phyloP scores from a whole-genome alignment of 108 stramenopile genomes.

The Cyclotella sp. region DNA sequence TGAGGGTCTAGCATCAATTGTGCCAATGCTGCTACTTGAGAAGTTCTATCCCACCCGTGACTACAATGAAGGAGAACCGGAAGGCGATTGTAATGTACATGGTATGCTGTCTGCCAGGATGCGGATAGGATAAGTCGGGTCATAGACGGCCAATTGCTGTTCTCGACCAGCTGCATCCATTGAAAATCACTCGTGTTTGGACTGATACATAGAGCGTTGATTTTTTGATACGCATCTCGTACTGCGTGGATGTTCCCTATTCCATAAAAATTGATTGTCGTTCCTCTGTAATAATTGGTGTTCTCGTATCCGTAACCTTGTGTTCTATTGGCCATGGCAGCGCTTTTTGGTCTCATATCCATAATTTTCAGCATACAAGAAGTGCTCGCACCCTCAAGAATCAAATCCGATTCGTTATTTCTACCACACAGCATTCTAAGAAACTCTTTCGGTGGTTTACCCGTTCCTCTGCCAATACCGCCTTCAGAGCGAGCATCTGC shows the following conservation, averaged over 20 bases:
- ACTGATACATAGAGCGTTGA: slow-evolving; percentile 66
- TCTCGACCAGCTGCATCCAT: slow-evolving; percentile 84
- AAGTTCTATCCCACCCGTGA: slow-evolving; percentile 99
- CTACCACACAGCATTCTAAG: slow-evolving; percentile 63
- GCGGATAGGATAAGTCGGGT: slow-evolving; percentile 88
- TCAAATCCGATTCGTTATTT: slow-evolving; percentile 55
- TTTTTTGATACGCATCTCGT: slow-evolving; percentile 81
- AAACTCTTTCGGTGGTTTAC: slow-evolving; percentile 40
- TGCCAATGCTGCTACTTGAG: slow-evolving; percentile 90
- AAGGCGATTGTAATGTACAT: slow-evolving; percentile 84
- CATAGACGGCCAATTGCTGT: slow-evolving; percentile 92
- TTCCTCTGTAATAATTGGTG: slow-evolving; percentile 82
- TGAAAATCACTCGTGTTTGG: slow-evolving; percentile 61
- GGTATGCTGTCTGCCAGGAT: slow-evolving; percentile 86
- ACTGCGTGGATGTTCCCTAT: slow-evolving; percentile 93
- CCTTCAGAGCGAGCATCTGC: slow-evolving; percentile 32
- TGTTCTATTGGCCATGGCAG: slow-evolving; percentile 90
- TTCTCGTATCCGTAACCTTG: slow-evolving; percentile 93
- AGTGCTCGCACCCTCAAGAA: slow-evolving; percentile 45
- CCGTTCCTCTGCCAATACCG: slow-evolving; percentile 30
- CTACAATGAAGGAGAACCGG: slow-evolving; percentile 97
- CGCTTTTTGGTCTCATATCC: slow-evolving; percentile 86
- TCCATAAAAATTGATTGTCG: slow-evolving; percentile 83
- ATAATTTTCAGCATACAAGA: slow-evolving; percentile 81
- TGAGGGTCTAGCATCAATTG: slow-evolving; percentile 97